Base-by-base conservation (phyloP, 805 yeast species). In the Candida boleticola region DNA sequence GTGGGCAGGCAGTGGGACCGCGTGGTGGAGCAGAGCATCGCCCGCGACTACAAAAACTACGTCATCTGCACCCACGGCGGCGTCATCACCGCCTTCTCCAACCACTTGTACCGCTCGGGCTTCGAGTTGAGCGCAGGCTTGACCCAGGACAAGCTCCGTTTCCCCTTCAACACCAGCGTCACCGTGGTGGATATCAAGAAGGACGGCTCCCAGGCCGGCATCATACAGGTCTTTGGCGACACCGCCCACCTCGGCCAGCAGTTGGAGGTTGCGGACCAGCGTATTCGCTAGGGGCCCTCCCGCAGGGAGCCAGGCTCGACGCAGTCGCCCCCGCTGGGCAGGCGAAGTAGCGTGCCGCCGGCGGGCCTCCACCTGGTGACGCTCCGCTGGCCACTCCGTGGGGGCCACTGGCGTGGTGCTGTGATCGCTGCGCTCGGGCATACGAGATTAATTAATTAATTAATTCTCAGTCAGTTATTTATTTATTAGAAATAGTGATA, bases 1-100 rank as follows among this genome's bases (percentile, higher is more conserved):
- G 66, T 87, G 4, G 61, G 63, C 6, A 41, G 51, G 4, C 79
- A 73, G 38, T 74, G 84, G 68, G 59, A 68, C 18, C 39, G 45
- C 1, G 61, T 77, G 0, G 55, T 80, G 3, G 62, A 67, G 7
- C 66, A 64, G 21, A 61, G 74, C 2, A 51, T 58, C 3, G 50
- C 49, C 0, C 53, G 63, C 1, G 60, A 60, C 19, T 55, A 61
- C 42, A 62, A 61, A 38, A 85, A 85, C 51, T 73, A 84, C 2
- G 66, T 82, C 11, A 45, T 86, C 17, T 78, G 88, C 43, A 79
- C 89, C 11, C 96, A 88, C 58, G 96, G 96, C 17, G 95, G 95
- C 6, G 84, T 85, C 1, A 81, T 88, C 14, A 76, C 87, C 36
- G 75, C 80, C 22, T 71, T 82, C 29, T 56, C 78, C 30, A 74